Evolutionary conservation across 169 alveolate species (phyloP).

Genomic region (Plasmodium fragile): DNA sequence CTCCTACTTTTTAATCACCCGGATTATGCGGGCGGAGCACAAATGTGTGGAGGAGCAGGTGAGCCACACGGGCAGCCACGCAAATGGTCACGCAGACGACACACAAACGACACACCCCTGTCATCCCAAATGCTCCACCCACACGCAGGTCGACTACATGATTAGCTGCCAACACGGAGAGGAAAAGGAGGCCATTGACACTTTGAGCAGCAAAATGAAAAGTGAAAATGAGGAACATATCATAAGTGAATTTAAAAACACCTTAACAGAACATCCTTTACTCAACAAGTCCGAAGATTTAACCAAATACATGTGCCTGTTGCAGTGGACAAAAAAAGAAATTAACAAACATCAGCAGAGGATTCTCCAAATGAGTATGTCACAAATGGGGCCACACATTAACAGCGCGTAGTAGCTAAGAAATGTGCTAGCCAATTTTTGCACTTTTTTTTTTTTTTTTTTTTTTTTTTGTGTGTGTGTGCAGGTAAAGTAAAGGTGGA

Average conservation of each 20-base stretch:
- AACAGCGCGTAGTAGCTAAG: neutral
- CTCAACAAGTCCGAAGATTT: constrained; percentile 15
- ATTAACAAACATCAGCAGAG: constrained; percentile 14
- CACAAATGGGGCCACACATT: neutral
- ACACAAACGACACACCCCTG: neutral
- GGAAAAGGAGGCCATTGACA: constrained; percentile 13
- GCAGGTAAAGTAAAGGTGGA: constrained; percentile 52
- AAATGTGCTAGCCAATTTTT: neutral
- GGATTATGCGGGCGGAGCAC: constrained; percentile 36
- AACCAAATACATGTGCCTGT: constrained; percentile 22
- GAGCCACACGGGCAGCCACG: neutral
- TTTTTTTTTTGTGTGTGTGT: neutral
- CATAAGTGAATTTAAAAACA: constrained; percentile 45
- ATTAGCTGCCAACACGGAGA: constrained; percentile 37
- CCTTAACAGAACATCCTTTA: constrained; percentile 17
- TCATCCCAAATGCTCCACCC: neutral
- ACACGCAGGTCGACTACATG: constrained; percentile 46
- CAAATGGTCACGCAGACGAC: neutral
- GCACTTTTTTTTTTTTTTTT: neutral
- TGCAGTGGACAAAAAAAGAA: constrained; percentile 41
- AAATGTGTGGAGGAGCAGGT: constrained; percentile 47
- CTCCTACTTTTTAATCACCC: constrained; percentile 50
- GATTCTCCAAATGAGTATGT: constrained; percentile 18
- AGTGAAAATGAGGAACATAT: neutral
- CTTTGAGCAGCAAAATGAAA: constrained; percentile 13